Evolutionary conservation across 495 filamentous ascomycete genomes (phyloP), one percentile per base, ranked within the genome.

Genomic region (Rhizodiscina lignyota): DNA sequence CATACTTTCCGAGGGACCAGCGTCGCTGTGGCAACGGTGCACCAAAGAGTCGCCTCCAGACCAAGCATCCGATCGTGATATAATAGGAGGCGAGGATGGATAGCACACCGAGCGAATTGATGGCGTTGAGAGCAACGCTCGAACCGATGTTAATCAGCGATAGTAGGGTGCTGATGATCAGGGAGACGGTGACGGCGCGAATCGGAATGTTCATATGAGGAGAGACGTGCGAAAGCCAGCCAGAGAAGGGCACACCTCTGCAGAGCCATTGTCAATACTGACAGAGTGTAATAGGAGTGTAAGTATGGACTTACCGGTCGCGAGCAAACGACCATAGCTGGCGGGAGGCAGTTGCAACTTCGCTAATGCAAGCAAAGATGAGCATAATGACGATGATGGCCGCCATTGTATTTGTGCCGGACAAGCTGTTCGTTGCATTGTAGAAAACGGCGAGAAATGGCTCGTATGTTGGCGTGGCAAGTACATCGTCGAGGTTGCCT

Each of bases 31-130:
- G 52, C 15, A 61, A 41, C 5, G 45, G 35, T 37, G 58, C 41
- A 8, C 45, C 38, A 2, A 34, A 44, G 18, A 52, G 18, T 6
- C 58, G 50, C 30, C 47, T 52, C 13, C 42, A 22, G 6, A 49
- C 19, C 12, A 60, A 30, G 35, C 52, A 60, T 21, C 38, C 37
- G 34, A 60, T 58, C 18, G 44, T 48, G 31, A 61, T 43, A 11
- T 53, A 43, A 38, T 60, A 61, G 4, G 55, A 49, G 29, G 19
- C 18, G 5, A 54, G 35, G 8, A 60, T 43, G 17, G 48, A 47
- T 4, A 39, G 34, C 12, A 11, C 19, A 27, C 28, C 28, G 3
- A 30, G 35, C 1, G 39, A 44, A 26, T 40, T 33, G 27, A 53
- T 41, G 38, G 41, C 41, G 38, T 51, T 54, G 38, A 54, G 48